Evolutionary conservation across 2,329 filamentous ascomycete genomes (phyloP).

Genomic region (Cladosporium sp.): DNA sequence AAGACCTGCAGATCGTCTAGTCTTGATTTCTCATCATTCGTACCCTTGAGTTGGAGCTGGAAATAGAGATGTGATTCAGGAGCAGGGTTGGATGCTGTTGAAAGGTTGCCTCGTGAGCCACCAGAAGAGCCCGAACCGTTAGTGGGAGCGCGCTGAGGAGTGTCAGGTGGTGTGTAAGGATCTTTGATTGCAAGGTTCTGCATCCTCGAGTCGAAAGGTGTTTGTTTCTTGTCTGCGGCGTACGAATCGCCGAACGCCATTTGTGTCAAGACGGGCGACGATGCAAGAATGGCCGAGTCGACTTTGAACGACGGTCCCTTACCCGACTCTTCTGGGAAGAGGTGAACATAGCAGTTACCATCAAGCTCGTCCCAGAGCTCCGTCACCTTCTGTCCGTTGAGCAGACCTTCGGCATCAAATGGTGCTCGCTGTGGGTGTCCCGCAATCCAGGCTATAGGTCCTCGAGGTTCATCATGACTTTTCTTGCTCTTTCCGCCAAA

Average conservation of each 20-base stretch:
- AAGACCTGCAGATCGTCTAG: constrained; percentile 57
- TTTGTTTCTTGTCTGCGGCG: constrained; percentile 39
- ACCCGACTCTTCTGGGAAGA: constrained; percentile 60
- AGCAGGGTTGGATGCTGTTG: constrained; percentile 50
- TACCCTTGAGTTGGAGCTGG: constrained; percentile 56
- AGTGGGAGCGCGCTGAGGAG: constrained; percentile 26
- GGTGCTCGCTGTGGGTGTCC: constrained; percentile 58
- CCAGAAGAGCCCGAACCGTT: constrained; percentile 35
- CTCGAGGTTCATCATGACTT: constrained; percentile 38
- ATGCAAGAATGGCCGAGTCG: constrained; percentile 60
- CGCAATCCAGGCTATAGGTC: constrained; percentile 59
- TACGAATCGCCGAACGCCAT: constrained; percentile 58
- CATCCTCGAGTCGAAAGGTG: constrained; percentile 32
- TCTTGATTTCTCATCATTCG: constrained; percentile 35
- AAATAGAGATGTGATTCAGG: constrained; percentile 61
- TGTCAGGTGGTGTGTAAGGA: constrained; percentile 34
- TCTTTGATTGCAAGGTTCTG: constrained; percentile 35
- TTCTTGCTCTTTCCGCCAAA: constrained; percentile 38
- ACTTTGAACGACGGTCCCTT: constrained; percentile 63
- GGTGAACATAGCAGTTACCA: constrained; percentile 65
- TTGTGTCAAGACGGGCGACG: constrained; percentile 58
- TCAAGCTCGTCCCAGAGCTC: constrained; percentile 63
- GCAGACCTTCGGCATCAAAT: constrained; percentile 56
- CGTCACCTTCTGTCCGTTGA: constrained; percentile 55
- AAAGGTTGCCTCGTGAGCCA: constrained; percentile 47